Conservation (phyloP, 352 stramenopile genomes). For the Elongisporangium undulatum region DNA sequence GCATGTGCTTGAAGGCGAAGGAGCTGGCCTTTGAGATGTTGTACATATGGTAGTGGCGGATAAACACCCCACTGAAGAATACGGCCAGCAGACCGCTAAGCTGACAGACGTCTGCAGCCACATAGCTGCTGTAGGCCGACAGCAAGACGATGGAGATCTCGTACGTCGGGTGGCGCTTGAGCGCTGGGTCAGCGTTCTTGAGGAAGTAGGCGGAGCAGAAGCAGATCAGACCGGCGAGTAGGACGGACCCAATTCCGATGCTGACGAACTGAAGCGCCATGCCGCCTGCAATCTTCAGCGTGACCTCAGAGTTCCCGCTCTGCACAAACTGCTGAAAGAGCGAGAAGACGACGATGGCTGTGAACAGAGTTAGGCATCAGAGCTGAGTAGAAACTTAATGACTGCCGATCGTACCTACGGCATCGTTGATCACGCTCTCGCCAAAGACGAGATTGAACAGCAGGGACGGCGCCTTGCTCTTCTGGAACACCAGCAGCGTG, state of each 20-base stretch:
- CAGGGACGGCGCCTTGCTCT: conserved; percentile 30
- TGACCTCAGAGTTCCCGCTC: conserved; percentile 29
- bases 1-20: conserved; percentile 52
- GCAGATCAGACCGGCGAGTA: conserved; percentile 36
- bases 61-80: conserved; percentile 89
- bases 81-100: conserved; percentile 89
- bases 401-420: conserved; percentile 17
- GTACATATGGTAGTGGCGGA: conserved; percentile 72
- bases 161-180: conserved; percentile 47
- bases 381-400: too few species aligned
- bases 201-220: conserved; percentile 41
- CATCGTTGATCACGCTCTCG: conserved; percentile 84
- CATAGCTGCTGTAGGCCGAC: conserved; percentile 67
- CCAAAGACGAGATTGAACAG: conserved; percentile 89
- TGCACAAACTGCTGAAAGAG: conserved; percentile 53
- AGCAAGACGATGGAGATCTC: conserved; percentile 67
- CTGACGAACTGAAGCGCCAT: conserved; percentile 26
- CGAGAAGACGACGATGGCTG: conserved; percentile 74
- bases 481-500: conserved; percentile 77
- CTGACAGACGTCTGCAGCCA: conserved; percentile 58
- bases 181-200: conserved; percentile 25
- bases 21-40: conserved; percentile 57
- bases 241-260: conserved; percentile 48
- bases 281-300: conserved; percentile 11
- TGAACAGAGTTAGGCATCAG: too few species aligned